Evolutionary conservation across 441 rosid species (phyloP).

Genomic region (Adansonia madagascariensis): DNA sequence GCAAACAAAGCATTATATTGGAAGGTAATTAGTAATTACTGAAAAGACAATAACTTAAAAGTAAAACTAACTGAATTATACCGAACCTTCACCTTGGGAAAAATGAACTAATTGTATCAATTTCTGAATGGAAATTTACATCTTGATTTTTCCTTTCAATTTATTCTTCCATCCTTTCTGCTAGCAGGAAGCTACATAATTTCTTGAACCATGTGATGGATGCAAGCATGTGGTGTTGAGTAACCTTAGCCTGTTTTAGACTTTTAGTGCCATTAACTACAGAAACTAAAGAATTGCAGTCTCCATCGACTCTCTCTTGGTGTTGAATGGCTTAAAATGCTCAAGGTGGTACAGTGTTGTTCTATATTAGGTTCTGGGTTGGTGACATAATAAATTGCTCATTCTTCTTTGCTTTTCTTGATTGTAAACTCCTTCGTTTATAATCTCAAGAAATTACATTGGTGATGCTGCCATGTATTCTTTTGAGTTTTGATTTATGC

Average conservation of each 20-base stretch:
- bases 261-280: not conserved
- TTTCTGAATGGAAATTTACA: not conserved
- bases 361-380: not conserved
- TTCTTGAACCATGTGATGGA: not conserved
- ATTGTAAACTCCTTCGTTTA: not conserved
- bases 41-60: not conserved
- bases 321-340: not conserved
- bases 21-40: not conserved
- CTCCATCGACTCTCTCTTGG: not conserved
- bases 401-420: not conserved
- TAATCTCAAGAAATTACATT: slow-evolving; percentile 9
- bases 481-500: not conserved
- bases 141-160: not conserved
- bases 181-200: not conserved
- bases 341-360: not conserved
- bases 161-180: not conserved
- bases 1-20: not conserved
- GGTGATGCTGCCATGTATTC: not conserved
- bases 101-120: not conserved
- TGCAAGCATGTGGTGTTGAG: not conserved
- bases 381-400: not conserved
- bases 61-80: slow-evolving; percentile 4
- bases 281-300: not conserved
- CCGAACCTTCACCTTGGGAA: not conserved
- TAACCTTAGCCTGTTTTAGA: not conserved